These are phyloP conservation scores for Fomitopsis palustris DNA, from an alignment of 1,284 basidiomycete species.

Conservation along the genomic window DNA sequence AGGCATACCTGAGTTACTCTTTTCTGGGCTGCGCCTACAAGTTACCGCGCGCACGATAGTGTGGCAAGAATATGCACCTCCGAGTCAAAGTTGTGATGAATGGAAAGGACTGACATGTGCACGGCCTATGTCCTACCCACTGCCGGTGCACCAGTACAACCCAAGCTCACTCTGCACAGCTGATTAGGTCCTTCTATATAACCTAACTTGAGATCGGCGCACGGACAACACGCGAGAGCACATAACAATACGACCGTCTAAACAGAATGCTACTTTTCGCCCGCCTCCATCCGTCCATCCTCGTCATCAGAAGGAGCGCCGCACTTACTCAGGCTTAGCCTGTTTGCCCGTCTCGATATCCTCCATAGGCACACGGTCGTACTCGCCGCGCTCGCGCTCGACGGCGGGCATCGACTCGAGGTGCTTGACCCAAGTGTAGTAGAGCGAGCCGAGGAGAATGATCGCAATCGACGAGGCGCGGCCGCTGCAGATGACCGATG, in stretches of 20 bases:
- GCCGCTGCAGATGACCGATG: conserved; percentile 45
- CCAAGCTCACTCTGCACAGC: too few relatives aligned
- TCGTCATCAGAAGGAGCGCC: not conserved
- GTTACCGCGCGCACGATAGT: too few relatives aligned
- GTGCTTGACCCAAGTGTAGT: conserved; percentile 86
- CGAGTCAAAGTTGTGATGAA: too few relatives aligned
- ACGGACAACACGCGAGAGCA: not conserved
- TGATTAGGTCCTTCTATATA: not conserved
- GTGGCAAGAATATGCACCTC: too few relatives aligned
- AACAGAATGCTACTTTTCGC: not conserved
- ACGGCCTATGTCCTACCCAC: too few relatives aligned
- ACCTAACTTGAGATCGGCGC: not conserved
- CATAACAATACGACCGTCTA: not conserved
- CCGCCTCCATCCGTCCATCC: not conserved
- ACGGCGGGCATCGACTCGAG: conserved; percentile 43
- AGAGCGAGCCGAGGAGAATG: conserved; percentile 77
- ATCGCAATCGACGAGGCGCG: conserved; percentile 75
- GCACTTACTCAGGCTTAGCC: conserved; percentile 7
- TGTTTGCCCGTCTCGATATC: conserved; percentile 44
- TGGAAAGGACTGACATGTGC: too few relatives aligned
- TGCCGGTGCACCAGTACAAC: too few relatives aligned
- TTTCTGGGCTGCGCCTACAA: too few relatives aligned
- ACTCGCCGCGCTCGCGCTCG: conserved; percentile 33
- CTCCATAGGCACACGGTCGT: conserved; percentile 48
- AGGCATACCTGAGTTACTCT: too few relatives aligned